Conservation (phyloP, 345 rosid species). For the Erysimum cheiranthoides region DNA sequence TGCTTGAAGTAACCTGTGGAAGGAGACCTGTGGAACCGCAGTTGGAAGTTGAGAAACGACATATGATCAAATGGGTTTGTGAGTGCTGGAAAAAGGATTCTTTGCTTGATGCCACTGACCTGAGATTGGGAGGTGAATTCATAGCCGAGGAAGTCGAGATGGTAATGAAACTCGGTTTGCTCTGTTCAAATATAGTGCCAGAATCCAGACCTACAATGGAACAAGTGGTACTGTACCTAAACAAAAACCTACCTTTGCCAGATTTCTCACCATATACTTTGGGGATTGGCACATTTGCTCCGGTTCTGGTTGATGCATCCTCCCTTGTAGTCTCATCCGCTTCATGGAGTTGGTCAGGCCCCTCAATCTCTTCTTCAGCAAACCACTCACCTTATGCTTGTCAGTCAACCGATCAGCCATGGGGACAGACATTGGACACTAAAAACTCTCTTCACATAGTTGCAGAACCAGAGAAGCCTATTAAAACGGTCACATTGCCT, state of each 20-base stretch:
- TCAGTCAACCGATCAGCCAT: conserved; percentile 36
- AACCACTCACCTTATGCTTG: conserved; percentile 33
- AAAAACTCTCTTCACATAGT: conserved; percentile 35
- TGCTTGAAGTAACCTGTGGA: conserved; percentile 61
- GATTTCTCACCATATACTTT: conserved; percentile 44
- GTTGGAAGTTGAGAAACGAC: conserved; percentile 35
- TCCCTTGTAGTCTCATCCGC: conserved; percentile 39
- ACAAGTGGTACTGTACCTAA: conserved; percentile 50
- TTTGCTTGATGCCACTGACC: conserved; percentile 50
- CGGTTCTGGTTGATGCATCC: conserved; percentile 42
- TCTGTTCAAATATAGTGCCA: conserved; percentile 50
- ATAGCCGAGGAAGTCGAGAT: conserved; percentile 51
- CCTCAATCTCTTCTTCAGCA: conserved; percentile 32
- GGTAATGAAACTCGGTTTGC: conserved; percentile 59
- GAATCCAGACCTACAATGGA: conserved; percentile 54
- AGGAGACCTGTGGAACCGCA: conserved; percentile 77
- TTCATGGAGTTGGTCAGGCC: conserved; percentile 42
- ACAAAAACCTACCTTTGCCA: conserved; percentile 43
- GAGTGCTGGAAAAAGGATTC: conserved; percentile 50
- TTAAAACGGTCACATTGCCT: conserved; percentile 10
- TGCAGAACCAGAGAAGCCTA: conserved; percentile 33
- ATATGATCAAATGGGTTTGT: conserved; percentile 51
- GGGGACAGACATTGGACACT: conserved; percentile 45
- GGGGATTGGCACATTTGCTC: conserved; percentile 46
- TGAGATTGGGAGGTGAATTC: conserved; percentile 42